phyloP scores from a whole-genome alignment of 257 asterid species.

The Nicotiana sylvestris region DNA sequence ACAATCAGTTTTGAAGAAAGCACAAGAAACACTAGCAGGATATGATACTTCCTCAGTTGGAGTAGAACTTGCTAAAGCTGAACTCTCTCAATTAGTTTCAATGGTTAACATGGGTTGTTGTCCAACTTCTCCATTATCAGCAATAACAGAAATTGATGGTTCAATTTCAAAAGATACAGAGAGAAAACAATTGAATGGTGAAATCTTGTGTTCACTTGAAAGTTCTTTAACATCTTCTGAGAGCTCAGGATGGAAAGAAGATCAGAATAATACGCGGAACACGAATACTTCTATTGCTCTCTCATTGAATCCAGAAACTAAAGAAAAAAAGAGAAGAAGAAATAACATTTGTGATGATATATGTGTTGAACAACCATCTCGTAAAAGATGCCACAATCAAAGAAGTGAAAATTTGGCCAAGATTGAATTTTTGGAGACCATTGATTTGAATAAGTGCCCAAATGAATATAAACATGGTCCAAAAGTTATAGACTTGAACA shows the following conservation, averaged over 20 bases:
- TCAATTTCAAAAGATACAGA: slow-evolving; percentile 30
- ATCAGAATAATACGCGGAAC: slow-evolving; percentile 16
- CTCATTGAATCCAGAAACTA: slow-evolving; percentile 30
- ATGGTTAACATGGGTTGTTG: slow-evolving; percentile 59
- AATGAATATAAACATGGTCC: slow-evolving; percentile 34
- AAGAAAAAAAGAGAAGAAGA: slow-evolving; percentile 31
- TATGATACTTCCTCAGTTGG: slow-evolving; percentile 54
- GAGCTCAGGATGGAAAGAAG: slow-evolving; percentile 46
- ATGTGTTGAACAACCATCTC: slow-evolving; percentile 17
- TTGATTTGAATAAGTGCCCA: slow-evolving; percentile 57
- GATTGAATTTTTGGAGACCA: slow-evolving; percentile 16
- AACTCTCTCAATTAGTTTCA: slow-evolving; percentile 65
- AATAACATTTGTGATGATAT: slow-evolving; percentile 14
- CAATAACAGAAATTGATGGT: slow-evolving; percentile 53
- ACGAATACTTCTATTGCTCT: slow-evolving; percentile 26
- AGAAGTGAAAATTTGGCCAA: slow-evolving; percentile 19
- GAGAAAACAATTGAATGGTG: slow-evolving; percentile 20
- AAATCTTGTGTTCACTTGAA: slow-evolving; percentile 48
- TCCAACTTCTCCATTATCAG: slow-evolving; percentile 57
- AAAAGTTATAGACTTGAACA: slow-evolving; percentile 48
- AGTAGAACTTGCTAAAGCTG: slow-evolving; percentile 61
- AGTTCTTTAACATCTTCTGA: slow-evolving; percentile 78
- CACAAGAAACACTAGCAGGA: slow-evolving; percentile 71
- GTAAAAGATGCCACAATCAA: slow-evolving; percentile 20
- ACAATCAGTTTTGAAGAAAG: slow-evolving; percentile 77